A percentile compares a stretch with the other conserved stretches of the same genome.
phyloP scores from a whole-genome alignment of 2,329 filamentous ascomycete species.

The Diaporthe longicolla region DNA sequence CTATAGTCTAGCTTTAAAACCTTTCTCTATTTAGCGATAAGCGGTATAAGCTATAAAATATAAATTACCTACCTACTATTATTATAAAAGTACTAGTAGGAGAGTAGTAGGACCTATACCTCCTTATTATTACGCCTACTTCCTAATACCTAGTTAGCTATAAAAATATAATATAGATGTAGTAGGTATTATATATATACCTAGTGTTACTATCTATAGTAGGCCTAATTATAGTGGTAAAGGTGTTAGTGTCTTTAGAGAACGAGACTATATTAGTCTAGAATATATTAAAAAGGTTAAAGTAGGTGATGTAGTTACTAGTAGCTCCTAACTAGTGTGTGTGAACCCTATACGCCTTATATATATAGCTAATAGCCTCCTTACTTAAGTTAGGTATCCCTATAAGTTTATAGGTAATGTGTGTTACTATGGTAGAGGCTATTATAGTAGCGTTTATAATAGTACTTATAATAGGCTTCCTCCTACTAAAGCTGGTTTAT shows the following conservation, averaged over 20 bases:
- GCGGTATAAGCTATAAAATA: not conserved
- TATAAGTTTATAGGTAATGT: not conserved
- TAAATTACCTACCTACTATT: too few relatives aligned
- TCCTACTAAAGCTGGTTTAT: not conserved
- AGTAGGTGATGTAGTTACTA: not conserved
- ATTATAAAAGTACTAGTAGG: not conserved
- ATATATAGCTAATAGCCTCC: not conserved
- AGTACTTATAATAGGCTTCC: too few relatives aligned
- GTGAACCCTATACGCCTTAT: not conserved
- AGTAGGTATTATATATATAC: not conserved
- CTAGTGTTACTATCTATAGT: not conserved
- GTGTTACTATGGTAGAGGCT: not conserved
- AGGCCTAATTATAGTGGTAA: not conserved
- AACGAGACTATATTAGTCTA: not conserved
- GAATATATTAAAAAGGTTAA: not conserved
- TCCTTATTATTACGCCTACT: not conserved
- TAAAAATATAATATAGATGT: not conserved
- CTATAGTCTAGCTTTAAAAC: not conserved
- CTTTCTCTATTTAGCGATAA: not conserved
- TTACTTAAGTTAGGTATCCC: not conserved
- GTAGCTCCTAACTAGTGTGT: not conserved
- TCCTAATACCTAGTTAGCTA: not conserved
- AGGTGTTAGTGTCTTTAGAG: not conserved
- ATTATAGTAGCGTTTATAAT: too few relatives aligned
- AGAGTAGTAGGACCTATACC: not conserved